phyloP scores from a whole-genome alignment of 345 rosid species.

The Eucalyptus coolabah region DNA sequence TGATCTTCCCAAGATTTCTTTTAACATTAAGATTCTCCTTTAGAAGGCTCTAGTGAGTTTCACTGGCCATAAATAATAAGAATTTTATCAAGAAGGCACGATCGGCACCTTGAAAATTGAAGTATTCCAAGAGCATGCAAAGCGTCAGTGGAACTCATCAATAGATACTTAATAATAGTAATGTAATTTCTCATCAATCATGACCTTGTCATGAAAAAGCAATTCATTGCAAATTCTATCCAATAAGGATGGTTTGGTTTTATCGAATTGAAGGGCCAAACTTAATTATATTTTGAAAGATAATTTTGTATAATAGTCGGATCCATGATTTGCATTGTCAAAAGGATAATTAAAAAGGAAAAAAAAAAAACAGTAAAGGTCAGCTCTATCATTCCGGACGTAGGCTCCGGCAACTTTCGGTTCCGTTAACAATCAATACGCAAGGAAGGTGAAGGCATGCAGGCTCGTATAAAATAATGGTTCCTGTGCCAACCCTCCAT shows the following conservation, averaged over 20 bases:
- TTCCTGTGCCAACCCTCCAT: neutral
- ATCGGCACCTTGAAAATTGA: neutral
- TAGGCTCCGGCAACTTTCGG: neutral
- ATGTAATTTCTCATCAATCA: rapidly evolving
- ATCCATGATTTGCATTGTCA: neutral
- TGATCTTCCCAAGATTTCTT: neutral
- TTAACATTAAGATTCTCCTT: neutral
- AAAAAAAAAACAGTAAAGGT: neutral
- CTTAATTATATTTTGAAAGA: neutral
- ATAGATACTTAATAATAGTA: neutral
- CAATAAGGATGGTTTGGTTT: neutral
- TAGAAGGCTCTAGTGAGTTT: neutral
- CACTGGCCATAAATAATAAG: neutral
- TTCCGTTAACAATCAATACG: neutral
- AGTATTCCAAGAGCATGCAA: neutral
- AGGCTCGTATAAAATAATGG: neutral
- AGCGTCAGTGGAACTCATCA: neutral
- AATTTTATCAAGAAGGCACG: neutral
- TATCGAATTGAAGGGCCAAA: rapidly evolving
- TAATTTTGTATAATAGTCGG: neutral
- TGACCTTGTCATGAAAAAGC: neutral
- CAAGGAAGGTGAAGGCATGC: neutral
- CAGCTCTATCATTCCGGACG: neutral
- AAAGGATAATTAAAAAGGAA: neutral
- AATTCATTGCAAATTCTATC: neutral